Base-by-base conservation (phyloP, 2,329 filamentous ascomycete species). In the Fusarium torulosum region DNA sequence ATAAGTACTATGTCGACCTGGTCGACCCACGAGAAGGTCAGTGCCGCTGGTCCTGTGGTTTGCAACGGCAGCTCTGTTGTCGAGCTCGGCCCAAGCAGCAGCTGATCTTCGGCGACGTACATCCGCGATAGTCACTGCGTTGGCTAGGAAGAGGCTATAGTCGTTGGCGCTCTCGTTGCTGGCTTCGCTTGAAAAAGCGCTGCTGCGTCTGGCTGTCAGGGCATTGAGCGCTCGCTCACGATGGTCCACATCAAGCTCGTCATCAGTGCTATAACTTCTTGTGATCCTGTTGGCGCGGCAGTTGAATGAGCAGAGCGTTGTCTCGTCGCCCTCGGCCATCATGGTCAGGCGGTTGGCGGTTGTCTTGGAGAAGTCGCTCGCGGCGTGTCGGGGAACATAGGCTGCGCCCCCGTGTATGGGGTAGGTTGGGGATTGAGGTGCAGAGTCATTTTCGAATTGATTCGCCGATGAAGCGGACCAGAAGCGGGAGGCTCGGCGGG, bases 311-410 rank as follows among this genome's bases (percentile, higher is more conserved):
- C 71, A 73, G 7, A 73, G 69, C 3, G 71, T 70, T 7, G 64
- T 60, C 33, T 71, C 72, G 37, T 71, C 64, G 37, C 57, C 64
- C 47, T 72, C 53, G 29, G 42, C 51, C 56, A 69, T 66, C n/a
- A 65, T 58, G 42, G 63, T 54, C 47, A 66, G 52, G 27, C 66
- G 59, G 60, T 65, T 47, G 35, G 53, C 57, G 7, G 69, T 59
- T n/a, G 64, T 71, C 54, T 70, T 71, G 35, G 67, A 64, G 45
- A 77, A 77, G 67, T 75, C 74, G 27, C 71, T 57, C 7, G 75
- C 75, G 4, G 75, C 75, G 52, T 77, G 75, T 21, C 69, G 73
- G 3, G 75, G 75, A 21, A 75, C 67, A 63, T 77, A 77, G 41
- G 64, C 49, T 51, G 68, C 45, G 44, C 58, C 59, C 21, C 58